Percentiles rank a stretch among this genome's conserved stretches.
phyloP scores from a whole-genome alignment of 2,329 filamentous ascomycete species.

The Tolypocladium endophyticum region DNA sequence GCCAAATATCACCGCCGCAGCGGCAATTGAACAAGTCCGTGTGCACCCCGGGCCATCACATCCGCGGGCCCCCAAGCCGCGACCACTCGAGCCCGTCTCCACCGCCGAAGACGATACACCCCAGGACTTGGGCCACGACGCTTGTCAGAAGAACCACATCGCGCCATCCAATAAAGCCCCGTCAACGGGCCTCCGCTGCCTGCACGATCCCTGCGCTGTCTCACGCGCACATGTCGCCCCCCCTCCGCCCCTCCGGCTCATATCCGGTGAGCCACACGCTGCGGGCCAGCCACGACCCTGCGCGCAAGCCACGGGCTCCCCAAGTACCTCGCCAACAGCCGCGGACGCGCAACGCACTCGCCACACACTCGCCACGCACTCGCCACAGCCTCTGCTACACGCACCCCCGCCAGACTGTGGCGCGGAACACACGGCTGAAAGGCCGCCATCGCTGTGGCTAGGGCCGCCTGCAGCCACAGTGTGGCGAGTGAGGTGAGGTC shows the following conservation, averaged over 20 bases:
- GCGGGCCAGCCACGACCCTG: not conserved
- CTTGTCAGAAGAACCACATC: not conserved
- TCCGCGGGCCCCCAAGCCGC: not conserved
- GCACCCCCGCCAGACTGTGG: not conserved
- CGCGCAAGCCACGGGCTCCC: not conserved
- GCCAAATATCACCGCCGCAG: not conserved
- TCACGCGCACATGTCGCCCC: not conserved
- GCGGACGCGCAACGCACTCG: not conserved
- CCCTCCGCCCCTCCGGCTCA: not conserved
- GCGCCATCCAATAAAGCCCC: not conserved
- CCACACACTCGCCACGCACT: not conserved
- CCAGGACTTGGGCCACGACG: not conserved
- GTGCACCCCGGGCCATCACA: too few species aligned
- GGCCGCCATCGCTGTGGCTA: not conserved
- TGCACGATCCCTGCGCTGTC: not conserved
- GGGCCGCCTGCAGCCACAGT: not conserved
- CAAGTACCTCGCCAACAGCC: not conserved
- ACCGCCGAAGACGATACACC: not conserved
- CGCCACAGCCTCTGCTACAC: not conserved
- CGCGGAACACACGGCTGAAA: not conserved
- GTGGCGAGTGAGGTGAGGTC: not conserved
- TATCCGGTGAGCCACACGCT: constrained; percentile 1
- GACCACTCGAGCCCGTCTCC: not conserved
- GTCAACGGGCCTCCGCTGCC: not conserved
- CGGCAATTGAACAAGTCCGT: not conserved